Evolutionary conservation across 441 rosid species (phyloP), one percentile per base, ranked within the genome.

Genomic region (Codiaeum variegatum): DNA sequence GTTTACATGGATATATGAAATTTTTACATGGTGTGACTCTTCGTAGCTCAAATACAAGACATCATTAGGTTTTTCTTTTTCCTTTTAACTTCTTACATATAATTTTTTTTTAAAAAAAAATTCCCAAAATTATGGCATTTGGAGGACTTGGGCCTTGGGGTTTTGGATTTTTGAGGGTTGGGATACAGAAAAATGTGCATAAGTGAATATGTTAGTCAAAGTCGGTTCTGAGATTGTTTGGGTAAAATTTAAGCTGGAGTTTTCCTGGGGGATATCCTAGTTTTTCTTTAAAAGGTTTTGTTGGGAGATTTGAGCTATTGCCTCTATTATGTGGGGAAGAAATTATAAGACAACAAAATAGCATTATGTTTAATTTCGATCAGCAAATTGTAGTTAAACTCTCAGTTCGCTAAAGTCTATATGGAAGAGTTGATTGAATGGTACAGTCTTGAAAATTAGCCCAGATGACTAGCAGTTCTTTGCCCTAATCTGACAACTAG

Each of bases 11-110:
- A 64, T 94, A 90, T 80, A 89, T 90, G 61, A 94, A 91, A 84
- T 90, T 90, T 80, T 89, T 94, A 80, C 97, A 94, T 79, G 98
- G 98, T 31, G 96, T 94, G 81, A 90, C 97, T 19, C 86, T 88
- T 66, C 96, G 98, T 66, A 90, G 90, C 81, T 78, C 94, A 70
- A 90, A 87, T 82, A 80, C 94, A 67, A 90, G 98, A 85, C 94
- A 85, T 49, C 94, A 85, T 77, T 90, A 88, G 85, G 18, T 54
- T 65, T 73, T 78, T 66, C 19, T 28, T 67, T 73, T 78, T 68
- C 18, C 21, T 18, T 16, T 47, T 47, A 74, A 40, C 58, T 28
- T 77, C 42, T 60, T 67, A 78, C 65, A 71, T 83, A 79, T 79
- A 78, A 73, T 38, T 78, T 16, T 58, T 55, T 32, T 42, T 26